Percentiles rank a stretch among this genome's conserved stretches.
These are phyloP conservation scores for Diaporthe humulicola DNA, from an alignment of 2,329 filamentous ascomycete species.

Conservation along the genomic window DNA sequence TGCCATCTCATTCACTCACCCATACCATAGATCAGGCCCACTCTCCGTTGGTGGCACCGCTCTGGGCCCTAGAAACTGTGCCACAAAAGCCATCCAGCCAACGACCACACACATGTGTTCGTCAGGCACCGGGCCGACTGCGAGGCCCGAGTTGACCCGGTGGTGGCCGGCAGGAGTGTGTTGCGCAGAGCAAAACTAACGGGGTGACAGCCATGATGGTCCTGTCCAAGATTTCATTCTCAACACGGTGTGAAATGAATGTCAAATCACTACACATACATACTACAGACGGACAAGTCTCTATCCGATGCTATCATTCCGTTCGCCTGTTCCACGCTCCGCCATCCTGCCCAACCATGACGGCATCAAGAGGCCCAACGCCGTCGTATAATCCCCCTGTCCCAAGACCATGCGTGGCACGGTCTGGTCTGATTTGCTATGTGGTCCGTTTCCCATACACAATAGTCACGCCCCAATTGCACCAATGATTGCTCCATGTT, in stretches of 20 bases:
- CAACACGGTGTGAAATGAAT: constrained; percentile 11
- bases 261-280: constrained; percentile 27
- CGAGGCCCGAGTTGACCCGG: background rate
- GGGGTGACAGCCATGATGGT: background rate
- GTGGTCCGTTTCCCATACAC: background rate
- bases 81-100: background rate
- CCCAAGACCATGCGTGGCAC: background rate
- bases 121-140: background rate
- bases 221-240: constrained; percentile 3
- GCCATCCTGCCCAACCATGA: background rate
- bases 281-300: constrained; percentile 24
- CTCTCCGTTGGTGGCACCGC: background rate
- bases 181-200: background rate
- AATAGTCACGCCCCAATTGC: background rate
- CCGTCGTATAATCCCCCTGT: background rate
- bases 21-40: background rate
- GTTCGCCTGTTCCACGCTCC: background rate
- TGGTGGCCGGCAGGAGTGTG: background rate
- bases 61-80: background rate
- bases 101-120: background rate
- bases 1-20: background rate
- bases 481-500: background rate
- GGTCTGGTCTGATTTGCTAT: background rate
- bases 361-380: background rate
- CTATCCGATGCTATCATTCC: constrained; percentile 14